Conservation (phyloP, 257 asterid genomes). For the Marsdenia floribunda region DNA sequence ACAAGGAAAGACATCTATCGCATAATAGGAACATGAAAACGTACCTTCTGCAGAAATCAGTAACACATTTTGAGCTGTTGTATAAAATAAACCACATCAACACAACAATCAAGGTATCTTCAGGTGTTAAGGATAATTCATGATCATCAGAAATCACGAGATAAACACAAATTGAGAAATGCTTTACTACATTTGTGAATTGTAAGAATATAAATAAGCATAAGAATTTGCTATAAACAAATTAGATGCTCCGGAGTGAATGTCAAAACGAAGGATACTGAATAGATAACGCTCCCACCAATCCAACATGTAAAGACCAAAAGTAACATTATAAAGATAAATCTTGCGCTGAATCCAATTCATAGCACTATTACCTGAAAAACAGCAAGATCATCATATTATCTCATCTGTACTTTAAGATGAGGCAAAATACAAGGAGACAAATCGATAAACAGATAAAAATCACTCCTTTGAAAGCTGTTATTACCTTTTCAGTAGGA, state of each 20-base stretch:
- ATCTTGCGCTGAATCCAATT: conserved; percentile 77
- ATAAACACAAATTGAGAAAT: neutral
- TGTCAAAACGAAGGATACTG: conserved; percentile 51
- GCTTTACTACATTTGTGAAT: neutral
- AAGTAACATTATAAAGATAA: conserved; percentile 73
- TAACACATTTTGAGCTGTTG: conserved; percentile 48
- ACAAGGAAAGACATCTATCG: neutral
- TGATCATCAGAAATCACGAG: conserved; percentile 5
- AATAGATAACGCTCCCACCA: conserved; percentile 91
- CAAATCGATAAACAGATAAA: neutral
- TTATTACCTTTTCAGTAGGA: neutral
- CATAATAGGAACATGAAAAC: neutral
- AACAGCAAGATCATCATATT: neutral
- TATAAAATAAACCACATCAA: conserved; percentile 71
- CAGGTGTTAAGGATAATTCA: conserved; percentile 28
- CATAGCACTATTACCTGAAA: conserved; percentile 23
- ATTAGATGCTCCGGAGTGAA: neutral
- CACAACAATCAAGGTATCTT: conserved; percentile 59
- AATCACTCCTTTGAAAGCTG: neutral
- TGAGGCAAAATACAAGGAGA: neutral
- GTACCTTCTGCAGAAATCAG: conserved; percentile 47
- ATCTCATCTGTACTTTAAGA: neutral
- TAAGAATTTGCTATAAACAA: neutral
- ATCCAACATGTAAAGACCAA: conserved; percentile 84
- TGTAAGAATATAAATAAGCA: neutral